These are phyloP conservation scores for Malus orientalis DNA, from an alignment of 306 rosid genomes.

Conservation along the genomic window DNA sequence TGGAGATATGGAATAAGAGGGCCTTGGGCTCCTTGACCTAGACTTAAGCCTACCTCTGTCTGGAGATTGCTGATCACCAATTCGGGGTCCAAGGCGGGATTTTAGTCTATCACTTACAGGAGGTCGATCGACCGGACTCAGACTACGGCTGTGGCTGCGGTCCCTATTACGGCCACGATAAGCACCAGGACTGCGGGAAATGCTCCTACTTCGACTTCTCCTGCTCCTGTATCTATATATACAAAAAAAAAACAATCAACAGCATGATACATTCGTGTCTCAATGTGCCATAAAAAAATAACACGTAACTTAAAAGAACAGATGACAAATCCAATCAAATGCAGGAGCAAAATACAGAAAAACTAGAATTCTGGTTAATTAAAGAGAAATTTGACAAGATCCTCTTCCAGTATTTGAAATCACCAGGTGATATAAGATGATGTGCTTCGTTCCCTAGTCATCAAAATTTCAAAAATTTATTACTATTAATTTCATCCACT, in stretches of 20 bases:
- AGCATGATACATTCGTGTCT: background rate
- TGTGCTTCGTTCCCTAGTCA: background rate
- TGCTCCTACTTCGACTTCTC: conserved; percentile 69
- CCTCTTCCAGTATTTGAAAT: background rate
- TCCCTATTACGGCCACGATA: conserved; percentile 44
- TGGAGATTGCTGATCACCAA: conserved; percentile 30
- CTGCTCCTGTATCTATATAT: conserved; percentile 41
- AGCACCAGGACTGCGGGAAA: conserved; percentile 64
- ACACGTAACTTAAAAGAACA: background rate
- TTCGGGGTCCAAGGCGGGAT: conserved; percentile 78
- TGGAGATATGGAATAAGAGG: conserved; percentile 54
- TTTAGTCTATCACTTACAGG: conserved; percentile 61
- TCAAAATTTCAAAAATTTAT: background rate
- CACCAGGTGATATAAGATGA: background rate
- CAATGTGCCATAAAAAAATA: background rate
- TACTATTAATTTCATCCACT: background rate
- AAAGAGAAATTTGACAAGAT: background rate
- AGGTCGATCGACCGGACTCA: conserved; percentile 51
- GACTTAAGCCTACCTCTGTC: conserved; percentile 36
- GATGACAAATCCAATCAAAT: background rate
- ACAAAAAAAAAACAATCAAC: background rate
- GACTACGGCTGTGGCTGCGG: conserved; percentile 47
- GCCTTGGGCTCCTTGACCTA: conserved; percentile 27
- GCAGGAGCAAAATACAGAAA: background rate
- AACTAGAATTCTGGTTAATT: background rate